These are phyloP conservation scores for Phytophthora sp. DNA, from an alignment of 352 stramenopile genomes.

Conservation along the genomic window DNA sequence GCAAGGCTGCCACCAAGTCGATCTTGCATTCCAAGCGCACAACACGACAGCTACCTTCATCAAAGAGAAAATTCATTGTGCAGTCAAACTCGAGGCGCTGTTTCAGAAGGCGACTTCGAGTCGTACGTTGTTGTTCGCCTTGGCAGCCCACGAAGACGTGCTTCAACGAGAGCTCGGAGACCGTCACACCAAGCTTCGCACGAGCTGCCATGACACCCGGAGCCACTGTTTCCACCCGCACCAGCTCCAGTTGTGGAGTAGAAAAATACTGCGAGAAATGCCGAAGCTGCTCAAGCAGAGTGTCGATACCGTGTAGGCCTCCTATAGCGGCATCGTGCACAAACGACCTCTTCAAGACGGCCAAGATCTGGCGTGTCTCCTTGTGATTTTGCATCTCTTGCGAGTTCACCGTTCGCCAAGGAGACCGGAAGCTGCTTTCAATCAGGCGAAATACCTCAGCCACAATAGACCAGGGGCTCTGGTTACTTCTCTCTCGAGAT, in stretches of 20 bases:
- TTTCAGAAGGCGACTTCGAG: too few relatives aligned
- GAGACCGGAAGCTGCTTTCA: neutral
- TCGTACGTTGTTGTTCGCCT: neutral
- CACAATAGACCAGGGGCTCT: constrained; percentile 3
- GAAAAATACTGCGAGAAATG: neutral
- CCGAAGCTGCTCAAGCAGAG: neutral
- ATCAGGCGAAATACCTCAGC: neutral
- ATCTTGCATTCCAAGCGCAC: constrained; percentile 3
- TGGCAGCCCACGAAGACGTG: too few relatives aligned
- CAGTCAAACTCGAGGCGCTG: too few relatives aligned
- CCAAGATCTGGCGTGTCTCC: neutral
- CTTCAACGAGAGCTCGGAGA: constrained; percentile 8
- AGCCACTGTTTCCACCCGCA: neutral
- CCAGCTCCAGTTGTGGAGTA: neutral
- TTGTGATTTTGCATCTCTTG: constrained; percentile 5
- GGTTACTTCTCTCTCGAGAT: neutral
- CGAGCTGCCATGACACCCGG: neutral
- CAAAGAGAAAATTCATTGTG: constrained; percentile 16
- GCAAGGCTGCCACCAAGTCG: constrained; percentile 13
- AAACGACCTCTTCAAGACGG: neutral
- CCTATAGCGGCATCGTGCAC: neutral
- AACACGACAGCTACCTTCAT: constrained; percentile 13
- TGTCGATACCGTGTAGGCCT: neutral
- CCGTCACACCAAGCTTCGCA: neutral
- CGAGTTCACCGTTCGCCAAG: neutral